phyloP scores from a whole-genome alignment of 2,329 filamentous ascomycete genomes.

The Penicillium fuscoglaucum region DNA sequence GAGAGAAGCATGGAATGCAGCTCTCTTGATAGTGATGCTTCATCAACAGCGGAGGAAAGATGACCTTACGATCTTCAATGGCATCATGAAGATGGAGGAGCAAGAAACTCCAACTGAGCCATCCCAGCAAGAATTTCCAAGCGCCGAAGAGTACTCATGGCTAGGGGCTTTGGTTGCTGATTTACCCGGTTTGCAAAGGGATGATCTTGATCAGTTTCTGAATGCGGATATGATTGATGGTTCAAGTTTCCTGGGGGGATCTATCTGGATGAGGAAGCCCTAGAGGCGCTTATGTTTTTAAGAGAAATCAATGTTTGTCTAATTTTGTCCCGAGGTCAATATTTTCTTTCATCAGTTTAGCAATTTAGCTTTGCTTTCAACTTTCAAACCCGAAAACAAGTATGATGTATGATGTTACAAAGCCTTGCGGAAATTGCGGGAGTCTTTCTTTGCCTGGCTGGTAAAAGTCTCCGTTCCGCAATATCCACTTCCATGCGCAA shows the following conservation, averaged over 20 bases:
- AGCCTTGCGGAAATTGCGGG: not conserved
- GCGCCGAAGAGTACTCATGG: slow-evolving; percentile 38
- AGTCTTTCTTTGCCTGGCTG: not conserved
- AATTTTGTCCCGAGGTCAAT: not conserved
- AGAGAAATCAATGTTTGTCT: not conserved
- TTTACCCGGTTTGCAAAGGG: slow-evolving; percentile 41
- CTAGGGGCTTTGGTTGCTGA: slow-evolving; percentile 45
- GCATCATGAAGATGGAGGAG: slow-evolving; percentile 34
- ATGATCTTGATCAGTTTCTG: slow-evolving; percentile 46
- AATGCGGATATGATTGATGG: slow-evolving; percentile 28
- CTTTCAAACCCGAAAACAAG: not conserved
- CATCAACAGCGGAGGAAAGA: slow-evolving; percentile 51
- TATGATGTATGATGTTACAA: not conserved
- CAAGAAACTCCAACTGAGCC: slow-evolving; percentile 7
- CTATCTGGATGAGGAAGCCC: not conserved
- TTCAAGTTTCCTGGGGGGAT: slow-evolving; percentile 9
- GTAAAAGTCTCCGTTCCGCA: slow-evolving; percentile 1
- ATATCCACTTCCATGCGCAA: slow-evolving; percentile 5
- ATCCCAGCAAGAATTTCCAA: slow-evolving; percentile 21
- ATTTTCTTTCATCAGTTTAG: not conserved
- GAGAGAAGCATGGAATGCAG: slow-evolving; percentile 54
- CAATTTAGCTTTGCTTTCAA: not conserved
- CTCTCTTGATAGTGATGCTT: slow-evolving; percentile 53
- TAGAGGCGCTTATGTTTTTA: not conserved
- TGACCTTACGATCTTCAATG: slow-evolving; percentile 27